phyloP scores from a whole-genome alignment of 345 rosid species.

The Combretum micranthum region DNA sequence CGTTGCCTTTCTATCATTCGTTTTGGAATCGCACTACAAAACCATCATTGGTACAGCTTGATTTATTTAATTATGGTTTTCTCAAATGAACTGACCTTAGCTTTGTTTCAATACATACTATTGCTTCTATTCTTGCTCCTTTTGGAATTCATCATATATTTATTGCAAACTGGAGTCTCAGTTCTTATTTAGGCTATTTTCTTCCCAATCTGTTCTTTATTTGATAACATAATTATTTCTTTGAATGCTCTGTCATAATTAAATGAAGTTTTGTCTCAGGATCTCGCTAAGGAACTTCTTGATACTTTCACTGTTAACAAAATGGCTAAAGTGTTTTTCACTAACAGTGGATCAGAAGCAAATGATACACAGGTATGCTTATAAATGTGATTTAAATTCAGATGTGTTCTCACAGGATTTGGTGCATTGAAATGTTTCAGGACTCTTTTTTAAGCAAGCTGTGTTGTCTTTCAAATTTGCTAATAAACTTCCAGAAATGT shows the following conservation, averaged over 20 bases:
- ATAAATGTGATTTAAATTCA: too few relatives aligned
- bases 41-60: slow-evolving; percentile 71
- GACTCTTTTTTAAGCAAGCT: too few relatives aligned
- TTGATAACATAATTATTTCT: too few relatives aligned
- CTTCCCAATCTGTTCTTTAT: too few relatives aligned
- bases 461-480: too few relatives aligned
- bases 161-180: too few relatives aligned
- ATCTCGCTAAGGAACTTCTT: slow-evolving; percentile 88
- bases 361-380: slow-evolving; percentile 74
- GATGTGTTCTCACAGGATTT: too few relatives aligned
- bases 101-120: too few relatives aligned
- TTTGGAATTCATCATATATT: slow-evolving; percentile 1
- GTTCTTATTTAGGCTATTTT: too few relatives aligned
- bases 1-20: slow-evolving; percentile 91
- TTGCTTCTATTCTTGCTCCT: not conserved
- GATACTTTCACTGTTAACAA: slow-evolving; percentile 74
- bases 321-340: slow-evolving; percentile 88
- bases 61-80: not conserved
- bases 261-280: slow-evolving; percentile 33
- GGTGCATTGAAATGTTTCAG: too few relatives aligned
- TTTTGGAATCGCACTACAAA: slow-evolving; percentile 97
- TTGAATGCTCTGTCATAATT: too few relatives aligned
- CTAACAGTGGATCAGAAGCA: slow-evolving; percentile 97
- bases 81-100: not conserved
- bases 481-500: too few relatives aligned